Evolutionary conservation across 805 yeast species (phyloP), one percentile per base, ranked within the genome.

Genomic region (Diddensiella santjacobensis): DNA sequence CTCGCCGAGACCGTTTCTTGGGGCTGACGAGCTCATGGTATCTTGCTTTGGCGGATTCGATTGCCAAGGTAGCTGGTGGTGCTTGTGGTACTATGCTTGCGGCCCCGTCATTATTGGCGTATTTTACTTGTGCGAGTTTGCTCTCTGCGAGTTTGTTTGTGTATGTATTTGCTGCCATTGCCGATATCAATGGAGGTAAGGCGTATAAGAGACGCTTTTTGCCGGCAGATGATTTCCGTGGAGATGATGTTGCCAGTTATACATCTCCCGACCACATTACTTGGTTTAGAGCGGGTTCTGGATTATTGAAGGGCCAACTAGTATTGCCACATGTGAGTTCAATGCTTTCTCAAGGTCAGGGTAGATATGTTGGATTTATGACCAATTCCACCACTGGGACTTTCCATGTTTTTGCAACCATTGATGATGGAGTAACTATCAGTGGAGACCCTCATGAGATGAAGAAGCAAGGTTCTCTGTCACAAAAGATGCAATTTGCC

Each of bases 41-140:
- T 15, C 20, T 35, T 8, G 38, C 38, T 8, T 17, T 35, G 38
- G 38, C 38, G 38, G 38, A 35, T 17, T 35, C 38, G 8, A 35
- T 35, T 35, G 38, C 38, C 38, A 35, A 35, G 38, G 38, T 35
- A 8, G 38, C 38, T 15, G 38, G 38, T 10, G 38, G 38, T 8
- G 38, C 20, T 8, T 35, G 38, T 15, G 38, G 38, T 13, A 35
- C 38, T 17, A 17, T 35, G 38, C 15, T 35, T n/a, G 15, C 38
- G 20, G 20, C 38, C 17, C 38, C 38, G 10, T 35, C 38, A 6
- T 35, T 35, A 8, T 35, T 35, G 8, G 38, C 20, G 20, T 35
- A 10, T 35, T 13, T 35, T 35, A n/a, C 20, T 8, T 35, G 38
- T 17, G 38, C 18, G 8, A n/a, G 20, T 13, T 15, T 35, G 6